Evolutionary conservation across 2,329 filamentous ascomycete genomes (phyloP).

Genomic region (Apiospora malaysiana): DNA sequence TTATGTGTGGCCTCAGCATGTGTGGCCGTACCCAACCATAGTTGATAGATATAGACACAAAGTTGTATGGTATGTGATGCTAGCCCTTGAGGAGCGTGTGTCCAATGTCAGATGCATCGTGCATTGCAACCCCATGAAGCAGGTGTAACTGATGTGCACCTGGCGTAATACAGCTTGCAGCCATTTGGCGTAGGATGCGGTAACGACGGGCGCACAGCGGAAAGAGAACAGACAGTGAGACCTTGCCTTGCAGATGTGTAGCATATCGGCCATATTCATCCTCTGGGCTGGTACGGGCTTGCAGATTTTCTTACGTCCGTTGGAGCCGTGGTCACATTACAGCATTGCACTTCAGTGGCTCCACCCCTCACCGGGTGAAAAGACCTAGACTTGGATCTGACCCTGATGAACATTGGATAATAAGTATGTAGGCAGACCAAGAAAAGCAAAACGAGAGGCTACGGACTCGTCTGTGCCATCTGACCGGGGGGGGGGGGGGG

Average conservation of each 20-base stretch:
- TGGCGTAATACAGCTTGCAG: constrained; percentile 30
- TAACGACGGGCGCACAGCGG: constrained; percentile 18
- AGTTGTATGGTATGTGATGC: constrained; percentile 19
- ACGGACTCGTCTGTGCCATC: constrained; percentile 8
- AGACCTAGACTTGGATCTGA: too few relatives aligned
- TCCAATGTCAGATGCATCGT: constrained; percentile 34
- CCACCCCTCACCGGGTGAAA: not conserved
- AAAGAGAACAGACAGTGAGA: constrained; percentile 15
- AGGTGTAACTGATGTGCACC: constrained; percentile 35
- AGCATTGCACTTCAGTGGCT: not conserved
- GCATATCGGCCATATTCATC: constrained; percentile 13
- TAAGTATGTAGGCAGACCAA: too few relatives aligned
- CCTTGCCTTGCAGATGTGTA: not conserved
- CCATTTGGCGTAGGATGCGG: constrained; percentile 1
- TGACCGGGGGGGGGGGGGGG: too few relatives aligned
- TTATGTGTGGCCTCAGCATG: not conserved
- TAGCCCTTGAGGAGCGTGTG: constrained; percentile 26
- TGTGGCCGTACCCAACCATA: constrained; percentile 11
- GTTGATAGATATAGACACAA: constrained; percentile 3
- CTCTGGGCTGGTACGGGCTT: constrained; percentile 9
- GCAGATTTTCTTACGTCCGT: constrained; percentile 12
- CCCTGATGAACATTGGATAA: too few relatives aligned
- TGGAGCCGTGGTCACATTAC: constrained; percentile 11
- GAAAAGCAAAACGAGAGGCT: not conserved
- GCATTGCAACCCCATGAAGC: constrained; percentile 37